Evolutionary conservation across 352 stramenopile species (phyloP).

Genomic region (Globisporangium parvum): DNA sequence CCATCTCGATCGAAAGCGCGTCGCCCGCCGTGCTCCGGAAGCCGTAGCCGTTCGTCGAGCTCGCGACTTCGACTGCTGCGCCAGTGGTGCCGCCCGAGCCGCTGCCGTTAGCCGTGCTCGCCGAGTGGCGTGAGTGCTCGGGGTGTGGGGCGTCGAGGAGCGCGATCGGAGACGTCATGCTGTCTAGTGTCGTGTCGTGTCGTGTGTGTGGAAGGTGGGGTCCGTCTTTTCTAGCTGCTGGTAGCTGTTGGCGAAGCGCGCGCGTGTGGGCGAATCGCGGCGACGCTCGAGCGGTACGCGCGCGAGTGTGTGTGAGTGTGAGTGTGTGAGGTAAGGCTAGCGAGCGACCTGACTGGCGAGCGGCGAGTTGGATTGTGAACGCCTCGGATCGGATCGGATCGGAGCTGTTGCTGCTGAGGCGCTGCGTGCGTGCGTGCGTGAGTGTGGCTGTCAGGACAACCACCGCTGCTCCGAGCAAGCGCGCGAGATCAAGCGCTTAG

Average conservation of each 20-base stretch:
- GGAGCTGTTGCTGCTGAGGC: too few relatives aligned
- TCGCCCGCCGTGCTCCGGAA: conserved; percentile 46
- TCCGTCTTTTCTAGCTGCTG: conserved; percentile 8
- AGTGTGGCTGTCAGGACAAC: too few relatives aligned
- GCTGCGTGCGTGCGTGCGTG: too few relatives aligned
- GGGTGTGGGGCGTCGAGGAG: not conserved
- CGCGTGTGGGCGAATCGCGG: not conserved
- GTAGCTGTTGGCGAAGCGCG: conserved; percentile 1
- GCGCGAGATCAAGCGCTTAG: too few relatives aligned
- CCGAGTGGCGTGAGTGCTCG: conserved; percentile 1
- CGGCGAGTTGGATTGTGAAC: too few relatives aligned
- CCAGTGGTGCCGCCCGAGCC: conserved; percentile 15
- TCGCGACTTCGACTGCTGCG: conserved; percentile 25
- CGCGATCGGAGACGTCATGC: conserved; percentile 1
- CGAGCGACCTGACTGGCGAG: too few relatives aligned
- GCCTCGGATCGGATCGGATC: too few relatives aligned
- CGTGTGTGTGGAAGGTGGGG: not conserved
- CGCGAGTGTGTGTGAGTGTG: conserved; percentile 2
- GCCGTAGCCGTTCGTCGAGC: conserved; percentile 37
- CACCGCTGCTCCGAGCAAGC: too few relatives aligned
- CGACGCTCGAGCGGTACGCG: not conserved
- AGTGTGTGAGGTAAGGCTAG: not conserved
- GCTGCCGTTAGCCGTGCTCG: conserved; percentile 14
- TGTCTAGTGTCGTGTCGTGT: not conserved
- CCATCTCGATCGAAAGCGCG: conserved; percentile 56